Evolutionary conservation across 352 stramenopile species (phyloP).

Genomic region (Plasmopara muralis): DNA sequence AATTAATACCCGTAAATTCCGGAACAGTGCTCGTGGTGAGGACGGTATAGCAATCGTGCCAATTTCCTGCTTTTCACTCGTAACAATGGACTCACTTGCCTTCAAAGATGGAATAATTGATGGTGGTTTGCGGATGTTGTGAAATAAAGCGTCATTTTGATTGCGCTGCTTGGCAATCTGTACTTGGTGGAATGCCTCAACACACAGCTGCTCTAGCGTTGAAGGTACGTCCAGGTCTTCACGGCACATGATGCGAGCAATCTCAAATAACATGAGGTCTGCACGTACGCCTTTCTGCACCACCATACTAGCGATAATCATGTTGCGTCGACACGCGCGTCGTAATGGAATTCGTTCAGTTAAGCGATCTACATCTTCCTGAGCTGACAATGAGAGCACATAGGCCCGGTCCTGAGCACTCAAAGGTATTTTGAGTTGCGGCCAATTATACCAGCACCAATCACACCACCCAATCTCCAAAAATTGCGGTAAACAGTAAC

Average conservation of each 20-base stretch:
- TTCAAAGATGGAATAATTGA: slow-evolving; percentile 10
- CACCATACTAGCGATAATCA: slow-evolving; percentile 74
- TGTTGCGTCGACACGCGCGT: slow-evolving; percentile 63
- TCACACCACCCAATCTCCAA: slow-evolving; percentile 97
- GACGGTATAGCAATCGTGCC: slow-evolving; percentile 15
- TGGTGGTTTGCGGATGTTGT: slow-evolving; percentile 16
- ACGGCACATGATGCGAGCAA: slow-evolving; percentile 79
- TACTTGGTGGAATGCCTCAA: slow-evolving; percentile 65
- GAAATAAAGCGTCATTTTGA: slow-evolving; percentile 17
- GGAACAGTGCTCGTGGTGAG: slow-evolving; percentile 21
- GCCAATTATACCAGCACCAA: slow-evolving; percentile 98
- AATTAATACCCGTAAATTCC: slow-evolving; percentile 51
- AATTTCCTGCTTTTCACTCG: slow-evolving; percentile 6
- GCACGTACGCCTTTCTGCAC: slow-evolving; percentile 70
- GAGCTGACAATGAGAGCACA: slow-evolving; percentile 48
- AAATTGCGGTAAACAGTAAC: slow-evolving; percentile 94
- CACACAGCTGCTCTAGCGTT: slow-evolving; percentile 50
- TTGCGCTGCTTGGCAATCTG: slow-evolving; percentile 30
- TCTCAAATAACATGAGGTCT: slow-evolving; percentile 56
- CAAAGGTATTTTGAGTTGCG: slow-evolving; percentile 78
- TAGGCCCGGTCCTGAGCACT: slow-evolving; percentile 57
- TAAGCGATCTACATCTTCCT: slow-evolving; percentile 49
- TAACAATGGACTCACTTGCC: slow-evolving; percentile 8
- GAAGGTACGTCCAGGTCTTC: slow-evolving; percentile 76
- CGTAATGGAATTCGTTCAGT: slow-evolving; percentile 69